Evolutionary conservation across 139 green algal genomes (phyloP), one percentile per base, ranked within the genome.

Genomic region (Marvania coccoides): DNA sequence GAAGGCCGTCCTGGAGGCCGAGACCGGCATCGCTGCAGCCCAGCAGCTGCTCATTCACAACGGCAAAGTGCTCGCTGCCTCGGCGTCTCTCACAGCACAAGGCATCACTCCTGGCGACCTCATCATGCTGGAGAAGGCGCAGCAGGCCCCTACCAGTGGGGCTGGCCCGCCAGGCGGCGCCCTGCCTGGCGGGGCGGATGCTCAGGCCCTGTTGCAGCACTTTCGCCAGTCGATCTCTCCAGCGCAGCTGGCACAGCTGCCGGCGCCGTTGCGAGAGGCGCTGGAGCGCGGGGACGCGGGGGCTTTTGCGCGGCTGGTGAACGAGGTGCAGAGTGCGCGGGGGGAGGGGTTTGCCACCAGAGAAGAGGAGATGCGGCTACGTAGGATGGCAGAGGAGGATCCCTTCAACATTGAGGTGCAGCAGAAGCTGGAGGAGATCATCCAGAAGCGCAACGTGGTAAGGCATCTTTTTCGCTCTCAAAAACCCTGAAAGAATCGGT

Each of bases 361-460:
- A 60, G 61, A 72, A 29, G 73, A 75, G 33, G 67, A 65, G 39
- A 10, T 4, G 51, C 31, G 57, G 14, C 73, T 78, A n/a, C 24
- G 29, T n/a, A n/a, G 48, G 36, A 12, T 93, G 59, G 66, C 88
- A 53, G 79, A 76, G 19, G 83, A 80, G 24, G 91, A 98, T 67
- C 91, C 92, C 4, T 93, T 97, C 62, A 85, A 97, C 65, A 37
- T 78, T 0, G 93, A 96, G 45, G 83, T 85, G 23, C 72, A 75
- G 48, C 47, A 62, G 5, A 83, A 78, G 51, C 95, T 99, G 57
- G 87, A 95, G 66, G 88, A 95, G 65, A 42, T 77, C 29, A 97
- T 99, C 54, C 71, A 81, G 51, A 72, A 93, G 65, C 81, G 88
- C 23, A 95, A 96, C 70, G 81, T 98, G 23, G 71, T 91, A n/a